Conservation (phyloP, 1,284 basidiomycete species). For the Mrakiaceae sp. region DNA sequence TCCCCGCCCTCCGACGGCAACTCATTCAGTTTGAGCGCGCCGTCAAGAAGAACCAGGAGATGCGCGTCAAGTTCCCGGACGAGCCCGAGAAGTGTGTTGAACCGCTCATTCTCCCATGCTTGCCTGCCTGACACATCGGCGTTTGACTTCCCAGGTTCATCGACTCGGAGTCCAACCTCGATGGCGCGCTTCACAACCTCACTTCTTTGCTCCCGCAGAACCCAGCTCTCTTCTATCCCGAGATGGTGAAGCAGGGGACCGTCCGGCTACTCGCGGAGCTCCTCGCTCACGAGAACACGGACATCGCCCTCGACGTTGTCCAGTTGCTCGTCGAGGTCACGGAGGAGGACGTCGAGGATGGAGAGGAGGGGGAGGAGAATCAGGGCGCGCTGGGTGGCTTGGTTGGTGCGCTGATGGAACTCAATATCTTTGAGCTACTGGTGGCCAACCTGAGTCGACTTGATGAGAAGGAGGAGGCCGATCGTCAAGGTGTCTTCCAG, state of each 20-base stretch:
- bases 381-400: slow-evolving; percentile 56
- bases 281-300: slow-evolving; percentile 82
- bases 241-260: slow-evolving; percentile 66
- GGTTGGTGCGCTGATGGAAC: slow-evolving; percentile 57
- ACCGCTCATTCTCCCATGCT: background rate
- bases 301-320: slow-evolving; percentile 84
- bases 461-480: slow-evolving; percentile 65
- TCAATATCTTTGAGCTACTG: slow-evolving; percentile 74
- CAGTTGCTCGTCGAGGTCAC: slow-evolving; percentile 88
- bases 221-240: slow-evolving; percentile 73
- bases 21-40: slow-evolving; percentile 75
- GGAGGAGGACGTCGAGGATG: slow-evolving; percentile 85
- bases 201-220: slow-evolving; percentile 81
- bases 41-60: slow-evolving; percentile 86
- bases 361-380: slow-evolving; percentile 50
- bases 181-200: slow-evolving; percentile 64
- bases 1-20: slow-evolving; percentile 58
- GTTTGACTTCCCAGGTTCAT: slow-evolving; percentile 60
- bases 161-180: slow-evolving; percentile 92
- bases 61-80: slow-evolving; percentile 78
- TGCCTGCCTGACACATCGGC: background rate
- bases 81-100: slow-evolving; percentile 70
- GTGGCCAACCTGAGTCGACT: slow-evolving; percentile 77
- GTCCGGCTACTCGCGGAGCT: slow-evolving; percentile 60
- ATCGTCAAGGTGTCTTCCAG: slow-evolving; percentile 81